Base-by-base conservation (phyloP, 225 moss, liverwort and hornwort species). In the Straminergon stramineum region DNA sequence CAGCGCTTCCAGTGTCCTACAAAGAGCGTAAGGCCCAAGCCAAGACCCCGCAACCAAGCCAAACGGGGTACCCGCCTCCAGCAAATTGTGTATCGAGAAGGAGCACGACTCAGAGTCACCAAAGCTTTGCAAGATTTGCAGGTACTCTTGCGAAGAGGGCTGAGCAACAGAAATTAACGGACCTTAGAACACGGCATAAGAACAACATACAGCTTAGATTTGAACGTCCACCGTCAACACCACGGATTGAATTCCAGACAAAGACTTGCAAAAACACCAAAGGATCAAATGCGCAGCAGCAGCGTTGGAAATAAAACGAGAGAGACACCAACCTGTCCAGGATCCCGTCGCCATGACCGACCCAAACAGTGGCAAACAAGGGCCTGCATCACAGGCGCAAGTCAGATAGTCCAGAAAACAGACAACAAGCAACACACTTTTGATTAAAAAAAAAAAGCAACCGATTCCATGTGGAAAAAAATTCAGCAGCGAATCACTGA, bases 21-120 rank as follows among this genome's bases (percentile, higher is more conserved):
- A 98, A 70, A 98, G 96, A 43, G 96, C 96, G 78, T 98, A 97
- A 55, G 98, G 98, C 78, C 98, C 98, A 89, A 98, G 94, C 98
- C 98, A 98, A 83, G 98, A 96, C 67, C 98, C 98, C 52, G 93
- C 97, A 82, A 89, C 93, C 87, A 98, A 91, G 61, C 99, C 99
- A 89, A 97, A 91, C 7, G 94, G 92, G 77, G 91, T 92, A 75
- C 99, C 99, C 86, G 92, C 95, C 89, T 96, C 94, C 94, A 99
- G 62, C 65, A 99, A 86, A 74, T 95, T 96, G 85, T 99, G 99
- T 62, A 99, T 95, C 57, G 99, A 97, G 92, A 97, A 96, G 56
- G 95, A 95, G 81, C 92, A 96, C 10, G 90, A 95, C 82, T 93
- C 95, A 79, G 92, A 96, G 88, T 99, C 99, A 80, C 99, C 97